Conservation (phyloP, 2,329 filamentous ascomycete genomes). For the Pseudopithomyces maydicus region DNA sequence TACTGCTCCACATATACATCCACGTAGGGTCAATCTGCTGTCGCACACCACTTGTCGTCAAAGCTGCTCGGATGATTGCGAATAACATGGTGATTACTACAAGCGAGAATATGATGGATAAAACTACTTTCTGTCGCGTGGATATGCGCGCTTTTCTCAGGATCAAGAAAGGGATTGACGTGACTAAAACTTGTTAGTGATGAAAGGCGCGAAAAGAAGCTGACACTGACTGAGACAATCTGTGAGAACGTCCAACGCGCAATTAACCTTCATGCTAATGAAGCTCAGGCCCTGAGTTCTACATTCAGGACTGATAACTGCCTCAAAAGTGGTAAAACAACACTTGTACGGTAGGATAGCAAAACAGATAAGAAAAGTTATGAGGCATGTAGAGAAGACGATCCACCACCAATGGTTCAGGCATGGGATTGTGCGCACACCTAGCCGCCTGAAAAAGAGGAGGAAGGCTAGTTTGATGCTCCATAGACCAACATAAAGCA, state of each 20-base stretch:
- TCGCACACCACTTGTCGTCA: constrained; percentile 8
- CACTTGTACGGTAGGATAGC: constrained; percentile 17
- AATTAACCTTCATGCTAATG: constrained; percentile 14
- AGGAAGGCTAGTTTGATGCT: constrained; percentile 18
- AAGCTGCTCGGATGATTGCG: constrained; percentile 10
- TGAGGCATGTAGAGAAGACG: constrained; percentile 1
- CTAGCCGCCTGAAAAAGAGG: constrained; percentile 19
- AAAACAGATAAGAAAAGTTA: constrained; percentile 11
- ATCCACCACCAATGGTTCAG: constrained; percentile 11
- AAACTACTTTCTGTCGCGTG: constrained; percentile 1
- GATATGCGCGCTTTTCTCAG: constrained; percentile 9
- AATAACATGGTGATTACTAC: constrained; percentile 16
- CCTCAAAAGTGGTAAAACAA: constrained; percentile 10
- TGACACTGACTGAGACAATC: constrained; percentile 19
- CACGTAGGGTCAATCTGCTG: constrained; percentile 14
- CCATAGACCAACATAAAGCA: constrained; percentile 20
- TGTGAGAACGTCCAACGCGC: constrained; percentile 15
- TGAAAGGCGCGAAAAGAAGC: background rate
- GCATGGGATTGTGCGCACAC: background rate
- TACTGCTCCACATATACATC: constrained; percentile 13
- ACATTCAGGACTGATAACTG: constrained; percentile 5
- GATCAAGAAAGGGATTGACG: constrained; percentile 13
- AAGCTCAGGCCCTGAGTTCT: constrained; percentile 9
- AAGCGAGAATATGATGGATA: constrained; percentile 16
- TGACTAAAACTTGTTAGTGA: constrained; percentile 6